Evolutionary conservation across 768 basidiomycete species (phyloP).

Genomic region (Leccinum barrowsii): DNA sequence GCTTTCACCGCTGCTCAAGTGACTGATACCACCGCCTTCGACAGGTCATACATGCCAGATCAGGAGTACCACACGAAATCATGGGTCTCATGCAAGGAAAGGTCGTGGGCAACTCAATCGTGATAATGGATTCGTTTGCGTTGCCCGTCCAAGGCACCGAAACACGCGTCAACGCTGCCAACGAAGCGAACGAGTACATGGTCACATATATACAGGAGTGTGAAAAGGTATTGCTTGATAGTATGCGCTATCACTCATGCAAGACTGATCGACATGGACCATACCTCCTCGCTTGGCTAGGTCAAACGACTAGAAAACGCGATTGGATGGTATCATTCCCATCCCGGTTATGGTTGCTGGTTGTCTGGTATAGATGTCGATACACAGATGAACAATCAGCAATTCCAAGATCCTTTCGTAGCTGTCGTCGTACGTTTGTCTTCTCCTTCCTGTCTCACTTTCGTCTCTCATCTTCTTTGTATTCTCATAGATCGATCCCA

Average conservation of each 20-base stretch:
- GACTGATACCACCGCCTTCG: neutral
- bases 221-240: conserved; percentile 55
- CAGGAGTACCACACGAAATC: conserved; percentile 96
- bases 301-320: conserved; percentile 83
- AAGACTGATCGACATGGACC: neutral
- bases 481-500: conserved; percentile 80
- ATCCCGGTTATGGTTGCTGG: conserved; percentile 99
- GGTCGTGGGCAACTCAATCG: conserved; percentile 70
- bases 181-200: conserved; percentile 98
- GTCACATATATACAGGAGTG: conserved; percentile 85
- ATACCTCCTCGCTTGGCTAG: conserved; percentile 34
- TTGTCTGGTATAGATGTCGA: conserved; percentile 97
- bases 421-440: conserved; percentile 79
- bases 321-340: conserved; percentile 98
- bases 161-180: conserved; percentile 93
- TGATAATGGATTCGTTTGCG: conserved; percentile 95
- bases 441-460: neutral
- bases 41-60: conserved; percentile 97
- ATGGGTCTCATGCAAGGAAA: conserved; percentile 99
- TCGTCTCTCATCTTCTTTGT: neutral
- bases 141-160: conserved; percentile 97
- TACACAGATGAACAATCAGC: conserved; percentile 94
- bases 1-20: neutral
- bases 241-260: neutral
- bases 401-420: conserved; percentile 93